Evolutionary conservation across 768 basidiomycete genomes (phyloP), one percentile per base, ranked within the genome.

Genomic region (Asterophora lycoperdoides): DNA sequence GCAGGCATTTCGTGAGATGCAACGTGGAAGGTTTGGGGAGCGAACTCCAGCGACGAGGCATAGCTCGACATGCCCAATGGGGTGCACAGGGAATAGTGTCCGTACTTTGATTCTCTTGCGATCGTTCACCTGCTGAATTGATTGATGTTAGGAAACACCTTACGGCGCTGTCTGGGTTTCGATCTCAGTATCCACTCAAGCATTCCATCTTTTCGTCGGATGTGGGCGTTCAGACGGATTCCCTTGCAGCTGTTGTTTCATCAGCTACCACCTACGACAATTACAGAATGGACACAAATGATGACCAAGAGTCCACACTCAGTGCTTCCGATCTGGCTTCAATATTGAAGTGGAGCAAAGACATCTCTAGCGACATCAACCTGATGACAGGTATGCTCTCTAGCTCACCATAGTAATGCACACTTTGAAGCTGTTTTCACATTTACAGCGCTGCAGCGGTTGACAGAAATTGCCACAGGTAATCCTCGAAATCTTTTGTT

Each of bases 391-490:
- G 81, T 78, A 54, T 32, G 61, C 55, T 26, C 20, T 20, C 8
- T 30, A 20, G 28, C 26, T n/a, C 32, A 17, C 23, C 10, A 2
- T 23, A n/a, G 29, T 8, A 8, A 39, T 8, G 39, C 41, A 10
- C 6, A 20, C 39, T 13, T 32, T 54, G 23, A 44, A 28, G 15
- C 1, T 33, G 32, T 26, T 17, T 53, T 3, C 41, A 4, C 6
- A n/a, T 20, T n/a, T 34, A 17, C 32, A 77, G 84, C 84, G 8
- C 66, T 87, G 20, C 82, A 83, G 56, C 67, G 83, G 33, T 64
- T 89, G 41, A 87, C 86, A 0, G 84, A 86, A 63, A 86, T 86
- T 48, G 80, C 82, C 0, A 78, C 81, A 7, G 83, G 84, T 81
- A 58, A 11, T 15, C 9, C 7, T 23, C 9, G 42, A 38, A 9